These are phyloP conservation scores for Cadophora malorum DNA, from an alignment of 2,329 filamentous ascomycete species.

Conservation along the genomic window DNA sequence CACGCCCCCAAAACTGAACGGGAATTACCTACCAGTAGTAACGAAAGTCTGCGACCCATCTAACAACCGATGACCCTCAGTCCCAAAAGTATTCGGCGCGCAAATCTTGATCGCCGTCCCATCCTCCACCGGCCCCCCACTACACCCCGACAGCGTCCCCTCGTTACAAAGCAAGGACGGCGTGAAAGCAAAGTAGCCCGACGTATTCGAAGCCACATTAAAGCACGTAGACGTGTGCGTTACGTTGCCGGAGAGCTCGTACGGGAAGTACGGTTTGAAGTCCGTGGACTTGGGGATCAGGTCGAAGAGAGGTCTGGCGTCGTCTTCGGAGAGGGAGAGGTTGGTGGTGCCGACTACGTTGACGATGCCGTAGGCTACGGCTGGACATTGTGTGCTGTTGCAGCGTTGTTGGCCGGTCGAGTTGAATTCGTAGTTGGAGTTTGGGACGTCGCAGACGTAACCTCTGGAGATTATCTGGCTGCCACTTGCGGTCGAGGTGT, in stretches of 20 bases:
- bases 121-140: conserved; percentile 21
- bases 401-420: conserved; percentile 14
- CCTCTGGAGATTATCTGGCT: conserved; percentile 20
- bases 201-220: neutral
- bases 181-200: conserved; percentile 23
- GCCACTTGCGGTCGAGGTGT: conserved; percentile 6
- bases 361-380: conserved; percentile 14
- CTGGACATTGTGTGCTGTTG: conserved; percentile 22
- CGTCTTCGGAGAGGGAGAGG: conserved; percentile 19
- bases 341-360: conserved; percentile 25
- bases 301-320: conserved; percentile 11
- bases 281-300: conserved; percentile 20
- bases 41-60: conserved; percentile 16
- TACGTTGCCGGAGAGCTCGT: conserved; percentile 21
- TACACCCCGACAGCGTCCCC: conserved; percentile 15
- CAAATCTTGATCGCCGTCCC: conserved; percentile 23
- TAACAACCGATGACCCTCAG: neutral
- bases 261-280: conserved; percentile 19
- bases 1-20: neutral
- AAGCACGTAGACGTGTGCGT: conserved; percentile 6
- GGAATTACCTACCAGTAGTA: neutral
- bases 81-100: conserved; percentile 12
- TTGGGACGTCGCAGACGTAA: conserved; percentile 22
- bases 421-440: conserved; percentile 15
- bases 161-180: conserved; percentile 21